These are phyloP conservation scores for Starmera amethionina DNA, from an alignment of 805 yeast genomes.

Conservation along the genomic window DNA sequence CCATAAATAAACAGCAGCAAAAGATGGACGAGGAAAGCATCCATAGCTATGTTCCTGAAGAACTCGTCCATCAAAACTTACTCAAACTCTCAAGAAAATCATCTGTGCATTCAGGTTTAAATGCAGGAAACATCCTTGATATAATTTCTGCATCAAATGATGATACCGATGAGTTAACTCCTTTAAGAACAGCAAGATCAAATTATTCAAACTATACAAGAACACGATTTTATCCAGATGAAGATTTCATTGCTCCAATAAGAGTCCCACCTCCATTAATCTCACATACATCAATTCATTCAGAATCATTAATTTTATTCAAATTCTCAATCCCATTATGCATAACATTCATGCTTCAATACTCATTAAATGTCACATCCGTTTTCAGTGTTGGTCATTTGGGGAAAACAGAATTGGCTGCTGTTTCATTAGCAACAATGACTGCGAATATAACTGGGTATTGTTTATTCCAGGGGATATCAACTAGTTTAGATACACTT, in stretches of 20 bases:
- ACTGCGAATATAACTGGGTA: constrained; percentile 70
- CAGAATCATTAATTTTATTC: constrained; percentile 31
- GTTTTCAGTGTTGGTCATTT: constrained; percentile 70
- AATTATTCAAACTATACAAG: neutral
- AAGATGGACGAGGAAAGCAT: neutral
- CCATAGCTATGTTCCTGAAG: constrained; percentile 4
- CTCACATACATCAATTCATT: too few relatives aligned
- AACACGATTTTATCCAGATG: constrained; percentile 5
- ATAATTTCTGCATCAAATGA: constrained; percentile 13
- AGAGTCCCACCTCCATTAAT: constrained; percentile 11
- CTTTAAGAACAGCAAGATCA: constrained; percentile 1
- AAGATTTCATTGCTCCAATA: constrained; percentile 16
- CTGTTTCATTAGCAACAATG: constrained; percentile 67
- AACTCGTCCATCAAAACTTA: constrained; percentile 14
- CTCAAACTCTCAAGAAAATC: constrained; percentile 10
- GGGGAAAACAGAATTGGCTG: constrained; percentile 65
- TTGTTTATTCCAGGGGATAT: constrained; percentile 66
- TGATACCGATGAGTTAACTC: constrained; percentile 1
- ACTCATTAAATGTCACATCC: constrained; percentile 66
- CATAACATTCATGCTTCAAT: constrained; percentile 59
- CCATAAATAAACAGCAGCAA: too few relatives aligned
- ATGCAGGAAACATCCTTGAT: constrained; percentile 16
- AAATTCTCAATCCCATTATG: constrained; percentile 52
- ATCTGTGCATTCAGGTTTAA: constrained; percentile 10
- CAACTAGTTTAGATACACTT: constrained; percentile 71